phyloP scores from a whole-genome alignment of 345 rosid species.

The Isatis tinctoria region DNA sequence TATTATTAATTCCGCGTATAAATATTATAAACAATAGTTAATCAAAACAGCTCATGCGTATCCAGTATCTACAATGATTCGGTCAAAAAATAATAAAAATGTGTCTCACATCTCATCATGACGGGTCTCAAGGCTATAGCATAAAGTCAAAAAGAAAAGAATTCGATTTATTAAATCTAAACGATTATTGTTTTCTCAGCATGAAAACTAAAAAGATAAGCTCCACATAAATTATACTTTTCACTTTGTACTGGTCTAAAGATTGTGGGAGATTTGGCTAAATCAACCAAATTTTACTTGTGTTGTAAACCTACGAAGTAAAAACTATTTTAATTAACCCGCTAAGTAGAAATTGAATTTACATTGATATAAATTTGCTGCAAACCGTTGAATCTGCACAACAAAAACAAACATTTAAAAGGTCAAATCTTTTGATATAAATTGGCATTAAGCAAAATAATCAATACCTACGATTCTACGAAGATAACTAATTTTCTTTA shows the following conservation, averaged over 20 bases:
- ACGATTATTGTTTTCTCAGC: background rate
- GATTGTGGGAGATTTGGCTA: background rate
- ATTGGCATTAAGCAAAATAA: background rate
- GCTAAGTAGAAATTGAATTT: background rate
- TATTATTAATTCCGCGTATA: background rate
- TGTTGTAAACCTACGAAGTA: background rate
- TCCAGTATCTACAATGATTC: slow-evolving; percentile 27
- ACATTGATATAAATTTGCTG: background rate
- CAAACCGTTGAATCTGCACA: slow-evolving; percentile 23
- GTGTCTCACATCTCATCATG: background rate
- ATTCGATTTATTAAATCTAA: background rate
- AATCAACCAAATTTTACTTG: background rate
- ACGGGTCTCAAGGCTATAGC: background rate
- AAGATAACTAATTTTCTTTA: background rate
- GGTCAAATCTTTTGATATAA: background rate
- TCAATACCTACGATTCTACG: background rate
- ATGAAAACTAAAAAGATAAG: background rate
- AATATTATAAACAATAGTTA: background rate
- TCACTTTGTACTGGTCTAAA: background rate
- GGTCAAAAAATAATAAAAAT: slow-evolving; percentile 20
- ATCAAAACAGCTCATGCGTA: slow-evolving; percentile 22
- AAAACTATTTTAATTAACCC: background rate
- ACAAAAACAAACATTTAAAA: background rate
- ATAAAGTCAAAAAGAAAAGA: slow-evolving; percentile 4
- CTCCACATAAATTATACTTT: background rate